These are phyloP conservation scores for Suhomyces wounanorum DNA, from an alignment of 1,139 yeast species.

Conservation along the genomic window DNA sequence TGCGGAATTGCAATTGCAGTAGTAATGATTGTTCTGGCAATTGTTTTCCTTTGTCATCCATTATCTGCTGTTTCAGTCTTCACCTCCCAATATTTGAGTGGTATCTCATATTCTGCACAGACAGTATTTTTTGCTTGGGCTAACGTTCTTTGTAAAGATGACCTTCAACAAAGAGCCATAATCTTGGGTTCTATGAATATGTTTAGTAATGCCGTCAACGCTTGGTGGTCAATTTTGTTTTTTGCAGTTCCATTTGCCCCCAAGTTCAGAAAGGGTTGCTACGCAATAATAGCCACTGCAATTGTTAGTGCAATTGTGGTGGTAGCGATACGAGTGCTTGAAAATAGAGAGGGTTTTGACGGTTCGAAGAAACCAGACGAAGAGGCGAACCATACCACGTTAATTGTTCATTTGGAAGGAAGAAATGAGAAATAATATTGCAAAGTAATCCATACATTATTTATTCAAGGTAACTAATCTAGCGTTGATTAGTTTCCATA, in stretches of 20 bases:
- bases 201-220: slow-evolving; percentile 62
- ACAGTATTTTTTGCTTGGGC: slow-evolving; percentile 65
- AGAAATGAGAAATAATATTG: not conserved
- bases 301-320: slow-evolving; percentile 27
- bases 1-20: slow-evolving; percentile 46
- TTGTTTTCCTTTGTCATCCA: slow-evolving; percentile 41
- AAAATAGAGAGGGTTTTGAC: not conserved
- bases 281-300: slow-evolving; percentile 57
- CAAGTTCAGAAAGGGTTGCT: slow-evolving; percentile 51
- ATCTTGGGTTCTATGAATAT: slow-evolving; percentile 64
- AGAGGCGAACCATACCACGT: not conserved
- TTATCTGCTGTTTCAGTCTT: slow-evolving; percentile 39
- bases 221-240: slow-evolving; percentile 63
- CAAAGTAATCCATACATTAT: not conserved
- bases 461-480: not conserved
- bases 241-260: slow-evolving; percentile 55
- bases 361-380: not conserved
- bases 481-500: too few species aligned
- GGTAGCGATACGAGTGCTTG: slow-evolving; percentile 16
- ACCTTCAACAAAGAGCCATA: slow-evolving; percentile 57
- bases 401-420: not conserved
- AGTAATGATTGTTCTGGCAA: slow-evolving; percentile 44
- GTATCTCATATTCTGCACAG: slow-evolving; percentile 57
- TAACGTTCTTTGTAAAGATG: slow-evolving; percentile 53
- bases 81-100: slow-evolving; percentile 57